Conservation (phyloP, 2,329 filamentous ascomycete genomes). For the Chrysosphaeria jannelii region DNA sequence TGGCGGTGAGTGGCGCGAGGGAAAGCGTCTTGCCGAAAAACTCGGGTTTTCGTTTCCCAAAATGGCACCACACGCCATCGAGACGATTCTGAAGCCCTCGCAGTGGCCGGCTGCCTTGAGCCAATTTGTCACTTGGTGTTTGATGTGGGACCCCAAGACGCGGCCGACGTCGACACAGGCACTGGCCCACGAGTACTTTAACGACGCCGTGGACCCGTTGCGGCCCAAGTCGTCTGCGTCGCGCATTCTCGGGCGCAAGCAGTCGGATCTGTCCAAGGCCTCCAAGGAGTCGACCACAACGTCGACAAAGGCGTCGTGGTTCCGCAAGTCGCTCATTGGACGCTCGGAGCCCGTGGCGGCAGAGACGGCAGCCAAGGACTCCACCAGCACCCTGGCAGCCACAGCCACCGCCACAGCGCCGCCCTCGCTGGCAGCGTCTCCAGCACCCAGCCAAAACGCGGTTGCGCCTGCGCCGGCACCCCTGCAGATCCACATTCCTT, state of each 20-base stretch:
- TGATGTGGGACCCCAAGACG: slow-evolving; percentile 93
- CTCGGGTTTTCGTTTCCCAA: slow-evolving; percentile 96
- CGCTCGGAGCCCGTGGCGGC: slow-evolving; percentile 32
- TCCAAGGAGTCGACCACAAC: slow-evolving; percentile 32
- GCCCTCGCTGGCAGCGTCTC: background rate
- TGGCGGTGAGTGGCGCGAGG: slow-evolving; percentile 92
- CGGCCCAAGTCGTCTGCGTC: slow-evolving; percentile 76
- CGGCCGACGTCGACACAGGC: slow-evolving; percentile 81
- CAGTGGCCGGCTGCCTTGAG: slow-evolving; percentile 75
- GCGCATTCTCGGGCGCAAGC: slow-evolving; percentile 61
- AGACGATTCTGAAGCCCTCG: slow-evolving; percentile 66
- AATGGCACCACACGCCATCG: slow-evolving; percentile 94
- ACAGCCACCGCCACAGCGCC: background rate
- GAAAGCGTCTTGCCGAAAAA: slow-evolving; percentile 73
- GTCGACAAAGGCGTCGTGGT: slow-evolving; percentile 78
- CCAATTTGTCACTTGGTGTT: slow-evolving; percentile 89
- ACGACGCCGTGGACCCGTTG: slow-evolving; percentile 71
- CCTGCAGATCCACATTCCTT: slow-evolving; percentile 1
- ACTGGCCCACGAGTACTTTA: slow-evolving; percentile 83
- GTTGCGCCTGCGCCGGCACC: slow-evolving; percentile 1
- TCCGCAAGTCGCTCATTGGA: slow-evolving; percentile 76
- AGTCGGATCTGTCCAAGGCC: slow-evolving; percentile 47
- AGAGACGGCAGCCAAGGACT: slow-evolving; percentile 1
- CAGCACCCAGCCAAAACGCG: background rate
- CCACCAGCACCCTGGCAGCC: background rate